Percentiles rank a stretch among this genome's conserved stretches.
These are phyloP conservation scores for Zarea fungicola DNA, from an alignment of 2,329 filamentous ascomycete species.

Conservation along the genomic window DNA sequence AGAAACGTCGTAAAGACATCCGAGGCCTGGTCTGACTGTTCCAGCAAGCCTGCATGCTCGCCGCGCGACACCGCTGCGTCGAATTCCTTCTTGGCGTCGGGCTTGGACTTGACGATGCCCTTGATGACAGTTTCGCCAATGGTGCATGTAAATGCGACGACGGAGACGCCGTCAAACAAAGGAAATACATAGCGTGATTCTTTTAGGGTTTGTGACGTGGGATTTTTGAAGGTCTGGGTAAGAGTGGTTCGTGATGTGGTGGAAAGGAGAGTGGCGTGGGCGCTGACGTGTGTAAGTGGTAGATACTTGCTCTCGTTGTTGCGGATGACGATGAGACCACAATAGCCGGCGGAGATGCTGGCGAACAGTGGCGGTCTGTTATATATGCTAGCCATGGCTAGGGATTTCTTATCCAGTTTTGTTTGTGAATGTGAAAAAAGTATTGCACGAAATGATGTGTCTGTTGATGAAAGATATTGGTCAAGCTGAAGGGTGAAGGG, in stretches of 20 bases:
- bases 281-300: constrained; percentile 52
- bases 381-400: no score
- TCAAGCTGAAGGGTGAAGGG: no score
- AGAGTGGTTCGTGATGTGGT: constrained; percentile 44
- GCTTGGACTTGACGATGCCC: constrained; percentile 62
- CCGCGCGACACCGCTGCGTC: constrained; percentile 52
- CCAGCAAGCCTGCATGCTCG: constrained; percentile 59
- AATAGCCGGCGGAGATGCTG: constrained; percentile 15
- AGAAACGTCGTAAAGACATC: constrained; percentile 66
- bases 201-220: constrained; percentile 23
- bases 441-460: no score
- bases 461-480: no score
- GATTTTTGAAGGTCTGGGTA: constrained; percentile 58
- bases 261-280: constrained; percentile 56
- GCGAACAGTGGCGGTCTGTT: neutral
- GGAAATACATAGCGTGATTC: constrained; percentile 65
- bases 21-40: constrained; percentile 52
- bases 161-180: constrained; percentile 65
- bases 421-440: no score
- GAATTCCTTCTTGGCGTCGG: constrained; percentile 56
- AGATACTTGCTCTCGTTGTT: constrained; percentile 37
- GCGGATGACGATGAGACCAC: constrained; percentile 32
- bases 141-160: constrained; percentile 62
- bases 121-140: constrained; percentile 55
- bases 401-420: no score